phyloP scores from a whole-genome alignment of 257 asterid genomes.

The Solanum chiquidenum region DNA sequence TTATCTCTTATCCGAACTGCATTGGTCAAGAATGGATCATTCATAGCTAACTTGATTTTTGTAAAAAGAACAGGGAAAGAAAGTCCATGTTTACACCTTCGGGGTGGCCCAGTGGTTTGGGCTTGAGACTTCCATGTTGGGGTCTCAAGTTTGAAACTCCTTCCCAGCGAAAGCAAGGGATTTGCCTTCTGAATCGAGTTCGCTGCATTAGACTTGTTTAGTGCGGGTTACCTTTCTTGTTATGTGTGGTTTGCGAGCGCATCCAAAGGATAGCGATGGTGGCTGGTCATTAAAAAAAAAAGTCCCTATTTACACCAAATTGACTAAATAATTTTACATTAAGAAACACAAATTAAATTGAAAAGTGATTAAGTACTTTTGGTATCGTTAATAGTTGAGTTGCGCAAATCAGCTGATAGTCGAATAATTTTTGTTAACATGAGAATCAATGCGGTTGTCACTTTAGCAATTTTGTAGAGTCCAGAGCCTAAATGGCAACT shows the following conservation, averaged over 20 bases:
- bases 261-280: accelerated
- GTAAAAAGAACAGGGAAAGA: neutral
- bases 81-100: accelerated
- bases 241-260: neutral
- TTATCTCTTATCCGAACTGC: slow-evolving; percentile 57
- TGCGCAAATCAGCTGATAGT: no score
- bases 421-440: neutral
- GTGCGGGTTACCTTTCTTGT: no score
- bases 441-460: neutral
- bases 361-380: neutral
- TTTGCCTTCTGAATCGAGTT: no score
- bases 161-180: accelerated
- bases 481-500: accelerated
- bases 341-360: neutral
- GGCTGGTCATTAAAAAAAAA: neutral
- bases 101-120: no score
- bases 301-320: neutral
- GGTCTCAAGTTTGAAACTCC: no score
- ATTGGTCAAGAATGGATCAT: neutral
- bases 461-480: accelerated
- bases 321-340: neutral
- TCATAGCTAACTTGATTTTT: neutral
- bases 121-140: no score
- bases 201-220: no score
- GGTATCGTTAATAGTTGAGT: neutral